Conservation (phyloP, 345 rosid species). For the Orychophragmus violaceus region DNA sequence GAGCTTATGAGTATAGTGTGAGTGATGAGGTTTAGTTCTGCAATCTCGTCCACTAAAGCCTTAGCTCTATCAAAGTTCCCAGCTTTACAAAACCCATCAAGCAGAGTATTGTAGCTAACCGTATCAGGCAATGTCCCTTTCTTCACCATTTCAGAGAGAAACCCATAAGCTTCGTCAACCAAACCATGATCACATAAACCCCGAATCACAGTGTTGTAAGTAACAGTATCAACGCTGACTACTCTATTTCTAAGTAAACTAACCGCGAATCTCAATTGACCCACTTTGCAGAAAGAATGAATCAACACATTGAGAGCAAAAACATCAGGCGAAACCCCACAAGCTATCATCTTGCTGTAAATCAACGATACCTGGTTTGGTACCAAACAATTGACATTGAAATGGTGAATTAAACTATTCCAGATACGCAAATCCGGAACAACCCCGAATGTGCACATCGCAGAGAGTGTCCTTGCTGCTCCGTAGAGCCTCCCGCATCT, state of each 20-base stretch:
- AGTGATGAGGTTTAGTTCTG: constrained; percentile 55
- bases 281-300: constrained; percentile 75
- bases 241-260: constrained; percentile 46
- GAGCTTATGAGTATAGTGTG: constrained; percentile 65
- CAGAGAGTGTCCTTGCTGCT: constrained; percentile 50
- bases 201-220: constrained; percentile 73
- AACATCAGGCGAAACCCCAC: constrained; percentile 55
- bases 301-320: constrained; percentile 65
- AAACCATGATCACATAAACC: constrained; percentile 71
- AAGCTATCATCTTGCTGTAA: constrained; percentile 57
- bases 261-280: constrained; percentile 49
- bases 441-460: constrained; percentile 50
- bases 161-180: constrained; percentile 47
- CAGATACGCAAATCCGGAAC: constrained; percentile 48
- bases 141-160: constrained; percentile 72
- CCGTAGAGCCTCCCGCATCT: constrained; percentile 51
- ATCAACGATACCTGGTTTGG: constrained; percentile 63
- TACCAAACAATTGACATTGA: constrained; percentile 58
- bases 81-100: constrained; percentile 66
- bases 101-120: constrained; percentile 60
- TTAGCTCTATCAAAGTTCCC: constrained; percentile 62
- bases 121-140: constrained; percentile 48
- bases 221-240: constrained; percentile 48
- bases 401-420: constrained; percentile 51
- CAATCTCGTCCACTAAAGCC: constrained; percentile 45